Percentiles rank a stretch among this genome's conserved stretches.
These are phyloP conservation scores for Orobanche coerulescens DNA, from an alignment of 257 asterid genomes.

Conservation along the genomic window DNA sequence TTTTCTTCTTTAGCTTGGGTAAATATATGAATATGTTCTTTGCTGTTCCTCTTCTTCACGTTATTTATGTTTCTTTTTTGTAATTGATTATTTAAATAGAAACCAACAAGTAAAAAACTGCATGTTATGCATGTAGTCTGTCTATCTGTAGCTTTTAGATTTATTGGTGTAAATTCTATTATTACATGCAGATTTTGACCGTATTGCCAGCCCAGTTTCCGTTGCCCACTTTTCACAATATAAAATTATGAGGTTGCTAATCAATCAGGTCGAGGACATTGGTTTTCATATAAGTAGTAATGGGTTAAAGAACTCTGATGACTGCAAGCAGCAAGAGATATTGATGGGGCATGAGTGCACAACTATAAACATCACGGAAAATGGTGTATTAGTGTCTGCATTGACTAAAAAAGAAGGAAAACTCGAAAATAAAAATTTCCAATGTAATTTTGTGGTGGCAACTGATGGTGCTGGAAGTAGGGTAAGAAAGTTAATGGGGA, in stretches of 20 bases:
- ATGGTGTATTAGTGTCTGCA: conserved; percentile 49
- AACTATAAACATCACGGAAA: conserved; percentile 35
- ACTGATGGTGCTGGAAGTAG: conserved; percentile 91
- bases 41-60: no score
- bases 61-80: conserved; percentile 4
- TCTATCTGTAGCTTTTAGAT: conserved; percentile 2
- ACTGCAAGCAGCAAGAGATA: conserved; percentile 33
- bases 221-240: conserved; percentile 97
- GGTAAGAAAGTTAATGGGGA: conserved; percentile 61
- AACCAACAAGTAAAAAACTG: background rate
- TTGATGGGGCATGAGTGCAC: conserved; percentile 78
- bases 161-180: conserved; percentile 15
- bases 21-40: background rate
- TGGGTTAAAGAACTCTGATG: conserved; percentile 20
- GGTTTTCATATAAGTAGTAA: conserved; percentile 38
- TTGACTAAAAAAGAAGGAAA: conserved; percentile 42
- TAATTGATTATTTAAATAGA: background rate
- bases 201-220: conserved; percentile 68
- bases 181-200: conserved; percentile 66
- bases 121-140: background rate
- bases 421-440: conserved; percentile 32
- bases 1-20: conserved; percentile 2
- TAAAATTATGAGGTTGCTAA: conserved; percentile 58
- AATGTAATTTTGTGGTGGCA: conserved; percentile 67
- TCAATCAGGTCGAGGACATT: conserved; percentile 53